These are phyloP conservation scores for Saxophila tyrrhenica DNA, from an alignment of 495 filamentous ascomycete genomes.

Conservation along the genomic window DNA sequence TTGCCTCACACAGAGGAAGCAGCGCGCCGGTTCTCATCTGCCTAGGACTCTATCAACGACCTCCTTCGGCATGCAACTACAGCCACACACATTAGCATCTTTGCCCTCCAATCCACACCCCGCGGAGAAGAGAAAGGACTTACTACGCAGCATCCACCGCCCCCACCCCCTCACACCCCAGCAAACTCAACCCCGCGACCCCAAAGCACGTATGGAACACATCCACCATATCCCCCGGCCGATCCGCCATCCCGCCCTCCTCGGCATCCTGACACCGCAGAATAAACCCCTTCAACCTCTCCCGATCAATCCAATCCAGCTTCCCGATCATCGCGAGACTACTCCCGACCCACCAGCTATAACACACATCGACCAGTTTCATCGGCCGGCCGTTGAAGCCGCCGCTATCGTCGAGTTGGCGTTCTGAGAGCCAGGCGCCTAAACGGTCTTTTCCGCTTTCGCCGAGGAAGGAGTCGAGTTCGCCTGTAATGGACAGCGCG, in stretches of 20 bases:
- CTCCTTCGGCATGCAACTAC: constrained; percentile 30
- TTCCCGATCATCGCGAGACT: constrained; percentile 82
- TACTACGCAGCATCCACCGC: constrained; percentile 84
- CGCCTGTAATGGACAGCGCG: constrained; percentile 68
- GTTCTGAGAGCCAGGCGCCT: constrained; percentile 83
- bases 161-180: constrained; percentile 61
- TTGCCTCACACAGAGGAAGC: not conserved
- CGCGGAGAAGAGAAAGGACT: too few relatives aligned
- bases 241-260: constrained; percentile 74
- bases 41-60: constrained; percentile 20
- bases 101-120: too few relatives aligned
- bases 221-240: constrained; percentile 90
- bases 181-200: constrained; percentile 73
- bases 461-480: constrained; percentile 45
- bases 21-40: not conserved
- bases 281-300: constrained; percentile 69
- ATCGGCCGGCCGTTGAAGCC: constrained; percentile 91
- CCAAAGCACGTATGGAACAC: constrained; percentile 93
- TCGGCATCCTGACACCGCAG: constrained; percentile 74
- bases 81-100: not conserved
- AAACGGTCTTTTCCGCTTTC: constrained; percentile 72
- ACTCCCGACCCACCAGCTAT: constrained; percentile 94
- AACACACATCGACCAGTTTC: constrained; percentile 94
- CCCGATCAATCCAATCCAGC: constrained; percentile 80
- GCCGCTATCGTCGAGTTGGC: constrained; percentile 66